Conservation (phyloP, 1,284 basidiomycete genomes). For the Cutaneotrichosporon cavernicola region DNA sequence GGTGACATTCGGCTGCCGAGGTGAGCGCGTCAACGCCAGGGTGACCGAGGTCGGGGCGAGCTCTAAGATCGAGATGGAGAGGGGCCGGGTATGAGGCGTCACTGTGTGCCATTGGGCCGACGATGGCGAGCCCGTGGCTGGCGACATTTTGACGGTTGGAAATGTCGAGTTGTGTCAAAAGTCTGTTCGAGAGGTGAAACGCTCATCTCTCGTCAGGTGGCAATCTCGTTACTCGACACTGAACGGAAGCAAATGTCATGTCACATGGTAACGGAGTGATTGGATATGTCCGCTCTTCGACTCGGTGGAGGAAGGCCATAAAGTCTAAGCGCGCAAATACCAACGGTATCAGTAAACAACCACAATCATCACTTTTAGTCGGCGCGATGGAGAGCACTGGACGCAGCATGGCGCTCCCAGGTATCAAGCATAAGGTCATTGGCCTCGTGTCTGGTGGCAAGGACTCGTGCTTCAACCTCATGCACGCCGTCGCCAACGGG, state of each 20-base stretch:
- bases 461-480: conserved; percentile 93
- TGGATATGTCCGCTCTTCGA: background rate
- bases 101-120: conserved; percentile 49
- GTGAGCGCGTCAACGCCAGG: conserved; percentile 48
- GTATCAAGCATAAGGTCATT: conserved; percentile 67
- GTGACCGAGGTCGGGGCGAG: conserved; percentile 52
- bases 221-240: background rate
- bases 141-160: conserved; percentile 23
- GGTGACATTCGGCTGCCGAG: conserved; percentile 10
- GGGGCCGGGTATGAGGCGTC: conserved; percentile 48
- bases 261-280: background rate
- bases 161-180: background rate
- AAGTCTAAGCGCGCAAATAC: background rate
- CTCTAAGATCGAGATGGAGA: conserved; percentile 52
- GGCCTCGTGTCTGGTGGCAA: conserved; percentile 96
- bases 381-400: background rate
- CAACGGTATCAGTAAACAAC: background rate
- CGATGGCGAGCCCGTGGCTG: conserved; percentile 23
- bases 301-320: background rate
- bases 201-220: background rate
- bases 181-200: background rate
- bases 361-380: background rate
- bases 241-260: conserved; percentile 7
- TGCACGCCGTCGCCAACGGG: conserved; percentile 82
- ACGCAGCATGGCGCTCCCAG: conserved; percentile 23